These are phyloP conservation scores for Penicillium sclerotigenum DNA, from an alignment of 2,329 filamentous ascomycete genomes.

Conservation along the genomic window DNA sequence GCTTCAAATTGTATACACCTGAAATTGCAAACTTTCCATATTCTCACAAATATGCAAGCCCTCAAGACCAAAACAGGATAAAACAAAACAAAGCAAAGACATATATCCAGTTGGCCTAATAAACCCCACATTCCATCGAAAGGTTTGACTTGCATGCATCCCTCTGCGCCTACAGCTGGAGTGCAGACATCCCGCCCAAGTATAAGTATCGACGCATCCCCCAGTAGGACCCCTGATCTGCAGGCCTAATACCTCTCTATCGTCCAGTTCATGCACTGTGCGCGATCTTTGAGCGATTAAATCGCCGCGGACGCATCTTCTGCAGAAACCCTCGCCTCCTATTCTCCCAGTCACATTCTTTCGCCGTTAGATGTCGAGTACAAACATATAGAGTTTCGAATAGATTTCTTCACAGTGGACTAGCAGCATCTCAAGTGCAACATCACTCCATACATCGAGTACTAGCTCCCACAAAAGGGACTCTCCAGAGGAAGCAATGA, in stretches of 20 bases:
- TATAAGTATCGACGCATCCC: slow-evolving; percentile 19
- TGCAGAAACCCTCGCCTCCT: slow-evolving; percentile 20
- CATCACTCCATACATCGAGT: neutral
- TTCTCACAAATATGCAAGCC: too few relatives aligned
- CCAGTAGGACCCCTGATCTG: slow-evolving; percentile 20
- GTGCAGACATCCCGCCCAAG: slow-evolving; percentile 5
- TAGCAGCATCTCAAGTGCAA: neutral
- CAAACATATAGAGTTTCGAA: neutral
- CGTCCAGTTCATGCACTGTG: slow-evolving; percentile 10
- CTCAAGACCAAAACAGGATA: neutral
- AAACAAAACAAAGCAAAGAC: slow-evolving; percentile 4
- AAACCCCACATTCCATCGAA: slow-evolving; percentile 27
- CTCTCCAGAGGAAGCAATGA: neutral
- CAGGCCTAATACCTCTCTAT: slow-evolving; percentile 3
- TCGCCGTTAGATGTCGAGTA: neutral
- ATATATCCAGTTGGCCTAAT: neutral
- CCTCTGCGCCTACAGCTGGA: slow-evolving; percentile 12
- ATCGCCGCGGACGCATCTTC: neutral
- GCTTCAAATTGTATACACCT: neutral
- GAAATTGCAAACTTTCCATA: too few relatives aligned
- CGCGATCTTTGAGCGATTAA: neutral
- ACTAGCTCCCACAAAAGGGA: neutral
- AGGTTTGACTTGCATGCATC: slow-evolving; percentile 25
- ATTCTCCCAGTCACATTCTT: slow-evolving; percentile 21
- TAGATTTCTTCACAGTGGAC: neutral